phyloP scores from a whole-genome alignment of 2,329 filamentous ascomycete species.

The Clonostachys sp. region DNA sequence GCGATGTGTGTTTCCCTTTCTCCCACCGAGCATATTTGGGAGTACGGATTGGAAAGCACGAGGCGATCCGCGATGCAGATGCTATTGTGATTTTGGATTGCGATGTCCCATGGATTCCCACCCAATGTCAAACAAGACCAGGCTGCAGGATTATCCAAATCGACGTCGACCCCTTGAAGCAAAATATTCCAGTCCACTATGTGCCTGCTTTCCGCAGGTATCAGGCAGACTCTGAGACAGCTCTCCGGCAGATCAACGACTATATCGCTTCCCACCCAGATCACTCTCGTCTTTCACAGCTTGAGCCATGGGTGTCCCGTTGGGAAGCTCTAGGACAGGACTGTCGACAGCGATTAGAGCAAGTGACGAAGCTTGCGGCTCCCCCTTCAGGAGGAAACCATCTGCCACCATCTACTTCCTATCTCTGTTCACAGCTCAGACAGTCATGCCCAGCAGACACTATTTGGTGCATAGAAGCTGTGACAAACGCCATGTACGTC shows the following conservation, averaged over 20 bases:
- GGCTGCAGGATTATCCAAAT: constrained; percentile 57
- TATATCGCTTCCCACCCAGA: background rate
- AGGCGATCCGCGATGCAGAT: constrained; percentile 52
- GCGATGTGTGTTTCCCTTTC: constrained; percentile 44
- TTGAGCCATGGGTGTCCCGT: constrained; percentile 53
- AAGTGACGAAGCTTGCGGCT: constrained; percentile 25
- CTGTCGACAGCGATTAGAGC: constrained; percentile 23
- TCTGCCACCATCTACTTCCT: constrained; percentile 50
- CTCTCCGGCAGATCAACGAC: constrained; percentile 14
- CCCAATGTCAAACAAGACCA: constrained; percentile 52
- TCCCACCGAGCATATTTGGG: constrained; percentile 10
- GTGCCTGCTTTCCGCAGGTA: constrained; percentile 42
- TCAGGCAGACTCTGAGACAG: constrained; percentile 38
- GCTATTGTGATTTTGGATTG: constrained; percentile 62
- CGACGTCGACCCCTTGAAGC: constrained; percentile 61
- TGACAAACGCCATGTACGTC: constrained; percentile 31
- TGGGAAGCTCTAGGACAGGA: constrained; percentile 53
- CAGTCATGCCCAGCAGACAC: constrained; percentile 57
- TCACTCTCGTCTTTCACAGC: constrained; percentile 22
- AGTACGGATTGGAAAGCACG: constrained; percentile 8
- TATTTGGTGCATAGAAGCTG: constrained; percentile 64
- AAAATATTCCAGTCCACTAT: constrained; percentile 51
- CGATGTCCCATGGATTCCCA: constrained; percentile 65
- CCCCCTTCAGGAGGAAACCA: constrained; percentile 39
- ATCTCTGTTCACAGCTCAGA: constrained; percentile 43